phyloP scores from a whole-genome alignment of 345 rosid species.

The Heritiera fomes region DNA sequence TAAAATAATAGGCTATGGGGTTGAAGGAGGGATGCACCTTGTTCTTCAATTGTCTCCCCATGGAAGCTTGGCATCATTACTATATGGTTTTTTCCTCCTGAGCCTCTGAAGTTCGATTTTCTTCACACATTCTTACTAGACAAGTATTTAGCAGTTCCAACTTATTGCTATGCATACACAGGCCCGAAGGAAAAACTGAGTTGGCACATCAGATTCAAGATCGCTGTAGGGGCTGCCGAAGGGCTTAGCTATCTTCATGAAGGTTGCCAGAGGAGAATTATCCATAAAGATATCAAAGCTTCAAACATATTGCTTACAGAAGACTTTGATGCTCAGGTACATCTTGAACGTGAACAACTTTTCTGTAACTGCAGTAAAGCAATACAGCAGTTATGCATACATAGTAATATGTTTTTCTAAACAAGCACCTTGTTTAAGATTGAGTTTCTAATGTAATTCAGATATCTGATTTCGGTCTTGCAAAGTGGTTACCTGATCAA shows the following conservation, averaged over 20 bases:
- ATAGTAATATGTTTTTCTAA: not conserved
- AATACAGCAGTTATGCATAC: not conserved
- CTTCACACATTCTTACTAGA: not conserved
- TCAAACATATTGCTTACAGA: constrained; percentile 79
- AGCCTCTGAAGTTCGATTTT: constrained; percentile 9
- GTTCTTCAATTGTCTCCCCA: constrained; percentile 84
- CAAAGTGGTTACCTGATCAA: constrained; percentile 93
- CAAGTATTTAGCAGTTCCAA: constrained; percentile 1
- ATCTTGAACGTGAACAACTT: not conserved
- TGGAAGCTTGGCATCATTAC: constrained; percentile 82
- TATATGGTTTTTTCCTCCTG: constrained; percentile 54
- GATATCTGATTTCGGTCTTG: constrained; percentile 96
- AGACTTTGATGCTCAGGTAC: constrained; percentile 84
- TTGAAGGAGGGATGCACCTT: constrained; percentile 96
- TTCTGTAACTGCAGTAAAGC: constrained; percentile 6
- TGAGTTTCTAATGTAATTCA: constrained; percentile 36
- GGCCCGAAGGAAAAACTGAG: constrained; percentile 62
- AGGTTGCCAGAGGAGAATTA: constrained; percentile 86
- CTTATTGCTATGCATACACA: constrained; percentile 21
- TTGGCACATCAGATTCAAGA: constrained; percentile 68
- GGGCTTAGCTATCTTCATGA: constrained; percentile 87
- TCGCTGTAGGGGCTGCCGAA: constrained; percentile 80
- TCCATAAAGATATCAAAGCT: constrained; percentile 92
- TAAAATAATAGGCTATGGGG: constrained; percentile 78
- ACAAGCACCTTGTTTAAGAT: not conserved